Percentiles rank a stretch among this genome's conserved stretches.
Evolutionary conservation across 164 flowering plant species (phyloP).

Genomic region (Umbilicus rupestris): DNA sequence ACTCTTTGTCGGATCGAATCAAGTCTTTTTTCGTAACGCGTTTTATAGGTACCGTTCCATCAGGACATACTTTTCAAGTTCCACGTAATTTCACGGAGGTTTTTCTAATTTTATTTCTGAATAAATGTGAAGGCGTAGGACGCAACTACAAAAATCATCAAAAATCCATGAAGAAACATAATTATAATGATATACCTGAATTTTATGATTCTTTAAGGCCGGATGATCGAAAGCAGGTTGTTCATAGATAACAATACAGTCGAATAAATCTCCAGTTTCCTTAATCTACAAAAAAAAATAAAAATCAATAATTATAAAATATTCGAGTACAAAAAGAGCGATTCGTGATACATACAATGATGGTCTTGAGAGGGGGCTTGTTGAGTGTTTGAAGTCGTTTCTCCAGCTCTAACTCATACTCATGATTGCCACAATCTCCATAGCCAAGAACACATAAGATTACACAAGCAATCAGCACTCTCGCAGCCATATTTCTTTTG

Average conservation of each 20-base stretch:
- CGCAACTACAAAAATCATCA: background rate
- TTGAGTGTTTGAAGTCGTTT: background rate
- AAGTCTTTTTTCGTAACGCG: background rate
- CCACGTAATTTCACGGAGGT: background rate
- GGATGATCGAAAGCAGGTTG: slow-evolving; percentile 9
- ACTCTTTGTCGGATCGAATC: background rate
- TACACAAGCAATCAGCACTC: background rate
- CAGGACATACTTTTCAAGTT: background rate
- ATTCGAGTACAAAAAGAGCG: too few relatives aligned
- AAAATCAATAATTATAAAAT: background rate
- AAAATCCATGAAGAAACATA: background rate
- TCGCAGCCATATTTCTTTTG: background rate
- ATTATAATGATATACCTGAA: background rate
- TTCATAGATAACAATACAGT: background rate
- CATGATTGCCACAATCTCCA: background rate
- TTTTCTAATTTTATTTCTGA: background rate
- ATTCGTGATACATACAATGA: background rate
- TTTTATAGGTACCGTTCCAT: background rate
- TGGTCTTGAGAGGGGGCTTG: slow-evolving; percentile 7
- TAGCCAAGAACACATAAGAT: background rate
- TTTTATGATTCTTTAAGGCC: background rate
- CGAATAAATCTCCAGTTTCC: background rate
- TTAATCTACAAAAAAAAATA: background rate
- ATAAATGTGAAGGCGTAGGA: background rate
- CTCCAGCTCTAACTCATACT: background rate